Evolutionary conservation across 305 asterid species (phyloP), one percentile per base, ranked within the genome.

Genomic region (Rubia balearica): DNA sequence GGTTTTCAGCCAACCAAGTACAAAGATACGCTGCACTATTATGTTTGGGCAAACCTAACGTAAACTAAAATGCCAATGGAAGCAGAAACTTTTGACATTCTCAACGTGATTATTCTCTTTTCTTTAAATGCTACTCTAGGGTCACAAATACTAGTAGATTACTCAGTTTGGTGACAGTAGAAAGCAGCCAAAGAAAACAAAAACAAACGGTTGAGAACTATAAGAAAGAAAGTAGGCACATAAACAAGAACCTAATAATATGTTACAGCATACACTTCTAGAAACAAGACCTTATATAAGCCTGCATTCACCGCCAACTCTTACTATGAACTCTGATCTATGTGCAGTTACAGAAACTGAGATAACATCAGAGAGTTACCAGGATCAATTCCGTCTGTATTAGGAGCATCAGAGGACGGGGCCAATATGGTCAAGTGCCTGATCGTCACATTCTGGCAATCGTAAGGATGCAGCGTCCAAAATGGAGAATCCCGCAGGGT

Each of bases 301-400:
- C 69, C 22, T 17, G 22, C 14, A 40, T 40, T 65, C 13, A 65
- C 8, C 51, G 7, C 40, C 8, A 16, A 63, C 7, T 17, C 11
- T 14, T 1, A 38, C 22, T 64, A 64, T 38, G 49, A 64, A 38
- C 21, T 11, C 22, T 40, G 49, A 64, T 48, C 49, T n/a, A 64
- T 10, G 17, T 16, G 68, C 27, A 40, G 4, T 36, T 7, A 21
- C 17, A 61, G 7, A 38, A 62, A 62, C 12, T 11, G 38, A 60
- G 36, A 36, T 4, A 36, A 63, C 43, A 41, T 69, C 17, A 61
- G 65, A 56, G 55, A 74, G 68, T 81, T 79, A 89, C 96, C 96
- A 51, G 98, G 98, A 83, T 92, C 98, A 75, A 92, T 90, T 80
- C 98, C 98, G 73, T 92, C 98, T 24, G 98, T 90, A 73, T 92